phyloP scores from a whole-genome alignment of 441 rosid species.

The Syzygium malaccense region DNA sequence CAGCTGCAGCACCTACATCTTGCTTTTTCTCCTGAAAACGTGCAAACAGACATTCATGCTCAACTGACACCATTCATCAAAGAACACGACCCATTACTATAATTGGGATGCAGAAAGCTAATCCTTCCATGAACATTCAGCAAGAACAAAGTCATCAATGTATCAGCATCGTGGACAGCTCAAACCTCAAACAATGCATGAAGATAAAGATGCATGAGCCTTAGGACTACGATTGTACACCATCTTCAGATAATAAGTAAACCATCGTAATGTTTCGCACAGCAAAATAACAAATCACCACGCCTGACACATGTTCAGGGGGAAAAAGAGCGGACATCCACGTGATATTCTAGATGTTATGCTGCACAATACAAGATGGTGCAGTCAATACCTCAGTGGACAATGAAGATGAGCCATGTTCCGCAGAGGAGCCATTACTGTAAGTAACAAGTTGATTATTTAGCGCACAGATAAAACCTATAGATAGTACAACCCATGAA shows the following conservation, averaged over 20 bases:
- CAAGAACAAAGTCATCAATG: neutral
- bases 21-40: conserved; percentile 41
- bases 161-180: neutral
- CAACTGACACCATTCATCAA: neutral
- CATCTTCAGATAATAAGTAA: neutral
- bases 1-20: conserved; percentile 25
- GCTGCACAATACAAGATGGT: neutral
- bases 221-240: neutral
- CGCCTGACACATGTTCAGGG: neutral
- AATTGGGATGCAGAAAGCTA: neutral
- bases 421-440: conserved; percentile 40
- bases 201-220: neutral
- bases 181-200: neutral
- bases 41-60: neutral
- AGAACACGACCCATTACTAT: neutral
- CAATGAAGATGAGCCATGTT: conserved; percentile 50
- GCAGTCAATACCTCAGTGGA: conserved; percentile 49
- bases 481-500: neutral
- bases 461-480: neutral
- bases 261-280: neutral
- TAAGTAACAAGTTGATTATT: conserved; percentile 9
- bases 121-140: neutral
- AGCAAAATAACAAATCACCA: neutral
- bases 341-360: neutral
- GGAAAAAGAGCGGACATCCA: neutral